phyloP scores from a whole-genome alignment of 2,329 filamentous ascomycete species.

The Penicillium psychrosexuale region DNA sequence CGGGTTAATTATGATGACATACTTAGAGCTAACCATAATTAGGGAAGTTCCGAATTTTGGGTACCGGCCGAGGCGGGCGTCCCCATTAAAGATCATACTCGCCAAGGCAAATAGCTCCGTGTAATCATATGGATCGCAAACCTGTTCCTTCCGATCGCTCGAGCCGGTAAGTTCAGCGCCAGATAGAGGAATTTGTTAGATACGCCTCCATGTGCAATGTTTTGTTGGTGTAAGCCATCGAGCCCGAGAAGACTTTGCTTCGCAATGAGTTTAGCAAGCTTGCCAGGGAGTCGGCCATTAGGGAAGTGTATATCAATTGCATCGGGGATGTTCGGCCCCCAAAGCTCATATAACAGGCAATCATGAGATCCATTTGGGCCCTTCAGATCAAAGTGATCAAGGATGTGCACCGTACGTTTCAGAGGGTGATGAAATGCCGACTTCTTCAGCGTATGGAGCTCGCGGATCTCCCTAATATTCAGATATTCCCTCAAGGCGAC shows the following conservation, averaged over 20 bases:
- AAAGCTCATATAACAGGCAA: slow-evolving; percentile 46
- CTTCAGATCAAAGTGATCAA: slow-evolving; percentile 38
- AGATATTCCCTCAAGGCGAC: slow-evolving; percentile 32
- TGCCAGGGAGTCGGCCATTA: slow-evolving; percentile 38
- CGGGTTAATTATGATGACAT: too few species aligned
- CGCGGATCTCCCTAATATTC: slow-evolving; percentile 10
- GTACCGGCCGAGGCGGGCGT: too few species aligned
- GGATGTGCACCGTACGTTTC: slow-evolving; percentile 34
- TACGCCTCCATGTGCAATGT: slow-evolving; percentile 44
- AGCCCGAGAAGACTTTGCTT: slow-evolving; percentile 41
- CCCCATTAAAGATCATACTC: too few species aligned
- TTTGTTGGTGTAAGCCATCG: slow-evolving; percentile 37
- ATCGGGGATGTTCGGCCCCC: slow-evolving; percentile 42
- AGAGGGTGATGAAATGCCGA: slow-evolving; percentile 12
- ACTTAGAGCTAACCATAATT: too few species aligned
- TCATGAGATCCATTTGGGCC: slow-evolving; percentile 48
- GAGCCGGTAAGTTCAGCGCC: too few species aligned
- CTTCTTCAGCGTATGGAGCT: slow-evolving; percentile 17
- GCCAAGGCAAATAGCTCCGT: too few species aligned
- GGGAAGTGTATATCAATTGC: slow-evolving; percentile 35
- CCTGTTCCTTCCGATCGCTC: too few species aligned
- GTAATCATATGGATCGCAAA: too few species aligned
- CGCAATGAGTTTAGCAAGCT: slow-evolving; percentile 43
- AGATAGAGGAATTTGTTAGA: too few species aligned
- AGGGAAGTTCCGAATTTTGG: too few species aligned